Conservation (phyloP, 306 rosid genomes). For the Acmispon strigosus region DNA sequence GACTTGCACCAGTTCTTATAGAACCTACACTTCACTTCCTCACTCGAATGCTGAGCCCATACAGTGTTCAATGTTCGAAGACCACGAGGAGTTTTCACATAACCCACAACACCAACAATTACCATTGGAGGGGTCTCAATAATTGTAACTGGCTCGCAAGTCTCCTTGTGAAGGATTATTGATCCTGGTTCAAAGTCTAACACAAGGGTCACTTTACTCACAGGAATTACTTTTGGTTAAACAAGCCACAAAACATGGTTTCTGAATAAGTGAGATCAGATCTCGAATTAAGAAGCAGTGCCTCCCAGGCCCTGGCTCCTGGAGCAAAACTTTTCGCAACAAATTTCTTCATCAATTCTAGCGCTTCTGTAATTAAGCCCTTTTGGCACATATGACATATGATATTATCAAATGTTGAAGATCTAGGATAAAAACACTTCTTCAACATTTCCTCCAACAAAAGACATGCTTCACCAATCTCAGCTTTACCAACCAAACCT, state of each 20-base stretch:
- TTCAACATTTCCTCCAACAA: constrained; percentile 62
- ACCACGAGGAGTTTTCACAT: no score
- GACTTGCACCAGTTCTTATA: no score
- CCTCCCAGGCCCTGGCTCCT: constrained; percentile 55
- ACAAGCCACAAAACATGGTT: constrained; percentile 34
- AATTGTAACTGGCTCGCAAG: no score
- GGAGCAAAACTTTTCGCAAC: constrained; percentile 37
- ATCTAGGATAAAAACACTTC: constrained; percentile 31
- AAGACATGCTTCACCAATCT: constrained; percentile 47
- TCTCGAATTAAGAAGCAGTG: constrained; percentile 36
- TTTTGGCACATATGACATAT: constrained; percentile 50
- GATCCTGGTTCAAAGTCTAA: no score
- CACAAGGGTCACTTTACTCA: no score
- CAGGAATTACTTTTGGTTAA: constrained; percentile 14
- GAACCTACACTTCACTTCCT: no score
- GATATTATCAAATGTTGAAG: constrained; percentile 49
- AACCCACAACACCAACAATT: no score
- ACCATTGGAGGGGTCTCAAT: no score
- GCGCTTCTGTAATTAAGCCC: constrained; percentile 41
- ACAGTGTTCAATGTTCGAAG: no score
- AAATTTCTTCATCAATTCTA: constrained; percentile 40
- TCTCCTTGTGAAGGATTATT: no score
- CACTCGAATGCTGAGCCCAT: no score
- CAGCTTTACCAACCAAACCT: constrained; percentile 47
- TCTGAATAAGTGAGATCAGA: constrained; percentile 24